Percentiles rank a stretch among this genome's conserved stretches.
Conservation (phyloP, 352 stramenopile genomes). For the Aphanomyces euteiches region DNA sequence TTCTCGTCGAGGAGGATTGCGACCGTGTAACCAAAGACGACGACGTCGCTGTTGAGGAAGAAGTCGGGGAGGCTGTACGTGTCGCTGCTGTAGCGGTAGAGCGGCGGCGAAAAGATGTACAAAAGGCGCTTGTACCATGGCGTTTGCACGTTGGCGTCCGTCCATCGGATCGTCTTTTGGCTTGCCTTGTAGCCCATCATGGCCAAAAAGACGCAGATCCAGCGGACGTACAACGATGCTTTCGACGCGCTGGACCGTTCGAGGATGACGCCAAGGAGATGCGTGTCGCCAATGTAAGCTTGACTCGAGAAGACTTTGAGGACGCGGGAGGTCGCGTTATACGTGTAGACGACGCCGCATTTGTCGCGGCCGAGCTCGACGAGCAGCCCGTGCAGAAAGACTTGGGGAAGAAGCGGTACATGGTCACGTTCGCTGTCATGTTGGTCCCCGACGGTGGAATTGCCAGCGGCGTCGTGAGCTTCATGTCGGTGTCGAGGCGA, state of each 20-base stretch:
- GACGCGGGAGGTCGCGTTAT: conserved; percentile 2
- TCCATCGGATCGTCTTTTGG: conserved; percentile 19
- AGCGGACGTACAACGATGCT: background rate
- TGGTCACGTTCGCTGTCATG: background rate
- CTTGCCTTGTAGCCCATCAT: conserved; percentile 8
- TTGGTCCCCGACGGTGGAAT: background rate
- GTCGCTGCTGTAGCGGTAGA: conserved; percentile 15
- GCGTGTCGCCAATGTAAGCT: background rate
- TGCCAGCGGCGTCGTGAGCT: conserved; percentile 3
- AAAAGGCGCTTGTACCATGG: background rate
- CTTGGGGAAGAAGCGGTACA: conserved; percentile 17
- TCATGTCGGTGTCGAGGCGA: conserved; percentile 7
- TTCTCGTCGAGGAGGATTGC: conserved; percentile 7
- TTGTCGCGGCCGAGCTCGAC: conserved; percentile 6
- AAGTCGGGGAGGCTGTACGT: conserved; percentile 7
- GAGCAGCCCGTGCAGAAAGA: conserved; percentile 25
- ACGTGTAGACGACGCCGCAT: background rate
- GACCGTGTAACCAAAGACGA: conserved; percentile 12
- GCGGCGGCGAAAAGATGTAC: conserved; percentile 1
- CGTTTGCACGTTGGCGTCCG: background rate
- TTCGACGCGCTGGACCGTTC: background rate
- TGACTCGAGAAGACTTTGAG: background rate
- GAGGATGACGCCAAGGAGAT: conserved; percentile 12
- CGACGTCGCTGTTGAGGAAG: conserved; percentile 20
- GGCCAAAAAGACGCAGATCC: conserved; percentile 3